Percentiles rank a stretch among this genome's conserved stretches.
Evolutionary conservation across 108 stramenopile species (phyloP).

Genomic region (Fragilariopsis cylindrus): DNA sequence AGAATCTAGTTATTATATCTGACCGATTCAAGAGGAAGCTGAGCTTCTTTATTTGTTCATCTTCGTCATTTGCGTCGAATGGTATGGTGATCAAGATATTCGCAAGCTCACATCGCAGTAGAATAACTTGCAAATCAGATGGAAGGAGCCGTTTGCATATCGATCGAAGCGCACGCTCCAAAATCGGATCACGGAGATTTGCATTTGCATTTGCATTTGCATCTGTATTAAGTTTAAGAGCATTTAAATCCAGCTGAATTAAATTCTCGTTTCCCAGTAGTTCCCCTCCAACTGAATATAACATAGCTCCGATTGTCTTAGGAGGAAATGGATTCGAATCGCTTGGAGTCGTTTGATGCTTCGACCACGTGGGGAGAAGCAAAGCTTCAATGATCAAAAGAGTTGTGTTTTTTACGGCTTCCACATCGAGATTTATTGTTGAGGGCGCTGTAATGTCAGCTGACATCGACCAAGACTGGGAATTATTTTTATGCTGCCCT

Average conservation of each 20-base stretch:
- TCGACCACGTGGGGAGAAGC: slow-evolving; percentile 40
- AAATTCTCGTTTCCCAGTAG: neutral
- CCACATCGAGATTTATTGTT: slow-evolving; percentile 37
- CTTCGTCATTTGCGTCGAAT: neutral
- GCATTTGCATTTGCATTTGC: neutral
- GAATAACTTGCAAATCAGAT: slow-evolving; percentile 29
- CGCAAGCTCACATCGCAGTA: slow-evolving; percentile 30
- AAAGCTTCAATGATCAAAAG: slow-evolving; percentile 46
- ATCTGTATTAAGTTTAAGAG: slow-evolving; percentile 9
- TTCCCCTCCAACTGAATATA: slow-evolving; percentile 12
- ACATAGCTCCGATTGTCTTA: slow-evolving; percentile 29
- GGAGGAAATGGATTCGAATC: slow-evolving; percentile 18
- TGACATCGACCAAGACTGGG: slow-evolving; percentile 46
- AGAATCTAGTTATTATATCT: slow-evolving; percentile 28
- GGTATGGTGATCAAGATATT: slow-evolving; percentile 34
- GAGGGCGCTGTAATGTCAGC: slow-evolving; percentile 45
- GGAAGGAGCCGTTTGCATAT: slow-evolving; percentile 29
- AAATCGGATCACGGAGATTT: slow-evolving; percentile 11
- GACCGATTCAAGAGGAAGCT: slow-evolving; percentile 23
- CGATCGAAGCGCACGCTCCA: slow-evolving; percentile 20
- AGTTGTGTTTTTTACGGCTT: slow-evolving; percentile 39
- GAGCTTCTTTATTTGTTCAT: slow-evolving; percentile 4
- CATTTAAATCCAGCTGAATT: neutral
- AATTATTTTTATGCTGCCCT: slow-evolving; percentile 22
- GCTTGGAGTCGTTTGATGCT: slow-evolving; percentile 8